Percentiles rank a stretch among this genome's conserved stretches.
These are phyloP conservation scores for Stephania japonica DNA, from an alignment of 164 flowering plant species.

Conservation along the genomic window DNA sequence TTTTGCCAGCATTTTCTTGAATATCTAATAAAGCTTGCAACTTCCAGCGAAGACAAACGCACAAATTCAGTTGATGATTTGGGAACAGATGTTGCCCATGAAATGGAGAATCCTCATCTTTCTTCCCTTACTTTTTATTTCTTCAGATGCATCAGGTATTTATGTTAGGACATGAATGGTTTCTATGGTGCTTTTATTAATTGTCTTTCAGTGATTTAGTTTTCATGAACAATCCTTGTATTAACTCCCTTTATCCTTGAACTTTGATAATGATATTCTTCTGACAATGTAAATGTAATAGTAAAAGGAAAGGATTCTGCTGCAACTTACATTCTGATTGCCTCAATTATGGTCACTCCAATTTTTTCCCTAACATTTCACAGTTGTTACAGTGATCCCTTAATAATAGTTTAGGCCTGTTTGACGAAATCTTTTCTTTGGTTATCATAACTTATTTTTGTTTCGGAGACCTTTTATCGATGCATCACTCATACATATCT, in stretches of 20 bases:
- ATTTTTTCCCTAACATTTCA: not conserved
- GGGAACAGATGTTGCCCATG: conserved; percentile 28
- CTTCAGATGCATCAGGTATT: conserved; percentile 34
- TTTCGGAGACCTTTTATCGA: too few relatives aligned
- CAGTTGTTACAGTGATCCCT: not conserved
- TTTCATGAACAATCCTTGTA: not conserved
- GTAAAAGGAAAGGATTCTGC: not conserved
- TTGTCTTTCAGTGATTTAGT: not conserved
- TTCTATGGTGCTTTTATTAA: conserved; percentile 1
- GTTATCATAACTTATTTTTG: too few relatives aligned
- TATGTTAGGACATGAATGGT: not conserved
- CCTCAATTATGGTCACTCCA: not conserved
- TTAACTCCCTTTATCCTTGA: not conserved
- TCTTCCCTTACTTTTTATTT: conserved; percentile 28
- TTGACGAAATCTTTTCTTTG: not conserved
- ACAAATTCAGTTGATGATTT: conserved; percentile 12
- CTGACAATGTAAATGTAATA: too few relatives aligned
- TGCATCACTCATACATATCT: too few relatives aligned
- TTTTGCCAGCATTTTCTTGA: not conserved
- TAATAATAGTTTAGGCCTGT: not conserved
- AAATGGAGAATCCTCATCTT: conserved; percentile 32
- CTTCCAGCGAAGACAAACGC: not conserved
- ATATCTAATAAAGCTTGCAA: not conserved
- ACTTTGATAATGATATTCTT: too few relatives aligned
- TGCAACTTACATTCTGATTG: not conserved